Evolutionary conservation across 208 protist species (phyloP).

Genomic region (Kentomonas sorsogonicus): DNA sequence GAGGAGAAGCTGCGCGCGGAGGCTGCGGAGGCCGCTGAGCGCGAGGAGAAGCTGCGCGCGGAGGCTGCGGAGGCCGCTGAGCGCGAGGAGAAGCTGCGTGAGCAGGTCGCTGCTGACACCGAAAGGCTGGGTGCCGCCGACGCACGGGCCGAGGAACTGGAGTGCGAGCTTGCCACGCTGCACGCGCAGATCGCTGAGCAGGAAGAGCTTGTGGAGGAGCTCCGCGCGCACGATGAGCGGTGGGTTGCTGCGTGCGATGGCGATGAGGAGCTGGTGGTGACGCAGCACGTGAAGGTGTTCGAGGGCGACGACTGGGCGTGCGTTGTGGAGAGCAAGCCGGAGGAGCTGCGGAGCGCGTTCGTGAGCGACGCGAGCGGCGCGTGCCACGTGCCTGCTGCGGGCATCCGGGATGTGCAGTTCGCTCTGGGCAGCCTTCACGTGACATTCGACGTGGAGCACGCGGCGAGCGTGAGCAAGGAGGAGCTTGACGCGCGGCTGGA

Average conservation of each 20-base stretch:
- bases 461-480: slow-evolving; percentile 7
- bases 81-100: too few relatives aligned
- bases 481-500: slow-evolving; percentile 17
- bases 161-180: too few relatives aligned
- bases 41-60: too few relatives aligned
- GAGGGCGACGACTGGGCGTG: slow-evolving; percentile 19
- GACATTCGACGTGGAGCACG: slow-evolving; percentile 19
- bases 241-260: background rate
- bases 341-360: slow-evolving; percentile 23
- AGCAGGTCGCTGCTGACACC: too few relatives aligned
- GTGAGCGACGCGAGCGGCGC: slow-evolving; percentile 14
- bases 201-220: background rate
- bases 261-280: slow-evolving; percentile 1
- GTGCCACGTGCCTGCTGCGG: slow-evolving; percentile 16
- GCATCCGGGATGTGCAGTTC: slow-evolving; percentile 13
- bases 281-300: slow-evolving; percentile 21
- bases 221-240: slow-evolving; percentile 19
- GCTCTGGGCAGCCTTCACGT: slow-evolving; percentile 14
- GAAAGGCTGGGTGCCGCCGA: too few relatives aligned
- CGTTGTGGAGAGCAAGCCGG: slow-evolving; percentile 14
- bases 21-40: too few relatives aligned
- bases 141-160: too few relatives aligned
- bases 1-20: too few relatives aligned
- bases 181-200: background rate
- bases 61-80: too few relatives aligned